phyloP scores from a whole-genome alignment of 176 grass and related monocot species.

The Eleusine coracana region DNA sequence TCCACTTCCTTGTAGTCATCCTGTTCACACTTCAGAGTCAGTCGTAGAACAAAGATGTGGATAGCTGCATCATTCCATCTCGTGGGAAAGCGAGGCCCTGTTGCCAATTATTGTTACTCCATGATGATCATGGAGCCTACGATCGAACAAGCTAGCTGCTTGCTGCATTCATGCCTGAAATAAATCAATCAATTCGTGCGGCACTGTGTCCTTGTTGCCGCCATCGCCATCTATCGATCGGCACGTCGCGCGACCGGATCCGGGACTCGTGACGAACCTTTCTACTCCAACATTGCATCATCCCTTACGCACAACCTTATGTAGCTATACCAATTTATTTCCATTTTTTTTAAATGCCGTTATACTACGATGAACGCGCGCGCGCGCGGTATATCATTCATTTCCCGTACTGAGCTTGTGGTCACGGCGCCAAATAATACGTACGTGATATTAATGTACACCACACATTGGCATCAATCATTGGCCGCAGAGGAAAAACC shows the following conservation, averaged over 20 bases:
- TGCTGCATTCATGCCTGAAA: not conserved
- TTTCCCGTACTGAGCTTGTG: not conserved
- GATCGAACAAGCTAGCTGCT: not conserved
- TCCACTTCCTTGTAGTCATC: too few species aligned
- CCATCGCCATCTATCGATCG: conserved; percentile 6
- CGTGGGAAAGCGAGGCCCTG: not conserved
- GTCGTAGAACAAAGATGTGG: too few species aligned
- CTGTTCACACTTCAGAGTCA: too few species aligned
- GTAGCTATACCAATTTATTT: too few species aligned
- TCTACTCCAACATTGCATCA: conserved; percentile 15
- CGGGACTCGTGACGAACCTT: not conserved
- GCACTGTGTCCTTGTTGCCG: not conserved
- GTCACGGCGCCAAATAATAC: not conserved
- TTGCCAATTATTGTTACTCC: not conserved
- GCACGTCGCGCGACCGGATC: not conserved
- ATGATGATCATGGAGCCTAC: not conserved
- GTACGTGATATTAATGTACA: not conserved
- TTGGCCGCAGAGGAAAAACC: too few species aligned
- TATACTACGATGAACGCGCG: not conserved
- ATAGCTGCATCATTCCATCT: too few species aligned
- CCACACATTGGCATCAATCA: too few species aligned
- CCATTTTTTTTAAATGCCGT: too few species aligned
- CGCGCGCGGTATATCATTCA: not conserved
- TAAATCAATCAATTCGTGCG: not conserved
- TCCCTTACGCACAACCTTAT: conserved; percentile 19